Conservation (phyloP, 352 stramenopile species). For the Phytophthora citricola region DNA sequence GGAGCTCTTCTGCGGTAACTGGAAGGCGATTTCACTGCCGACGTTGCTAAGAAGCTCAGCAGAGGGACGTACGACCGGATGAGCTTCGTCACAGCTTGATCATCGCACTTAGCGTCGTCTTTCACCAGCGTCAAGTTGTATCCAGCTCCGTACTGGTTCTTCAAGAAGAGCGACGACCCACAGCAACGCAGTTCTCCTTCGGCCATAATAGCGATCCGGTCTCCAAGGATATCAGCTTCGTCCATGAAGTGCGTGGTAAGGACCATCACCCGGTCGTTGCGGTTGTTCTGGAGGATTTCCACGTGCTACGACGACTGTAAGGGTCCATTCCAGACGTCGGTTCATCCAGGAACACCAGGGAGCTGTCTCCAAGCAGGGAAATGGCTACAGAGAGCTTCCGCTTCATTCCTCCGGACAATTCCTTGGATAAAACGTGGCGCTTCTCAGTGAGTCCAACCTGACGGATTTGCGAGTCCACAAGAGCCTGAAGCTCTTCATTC, state of each 20-base stretch:
- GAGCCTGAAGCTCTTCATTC: constrained; percentile 30
- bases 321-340: constrained; percentile 95
- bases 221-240: constrained; percentile 82
- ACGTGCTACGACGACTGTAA: constrained; percentile 93
- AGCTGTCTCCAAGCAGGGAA: constrained; percentile 85
- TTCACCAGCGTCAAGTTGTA: constrained; percentile 71
- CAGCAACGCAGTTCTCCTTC: constrained; percentile 66
- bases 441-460: constrained; percentile 66
- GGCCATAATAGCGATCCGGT: constrained; percentile 82
- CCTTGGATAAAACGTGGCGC: constrained; percentile 37
- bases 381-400: constrained; percentile 89
- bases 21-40: constrained; percentile 64
- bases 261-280: constrained; percentile 66
- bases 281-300: constrained; percentile 65
- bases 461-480: constrained; percentile 41
- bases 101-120: constrained; percentile 31
- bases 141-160: constrained; percentile 61
- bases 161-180: constrained; percentile 75
- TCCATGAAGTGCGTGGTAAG: constrained; percentile 95
- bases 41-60: constrained; percentile 62
- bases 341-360: constrained; percentile 85
- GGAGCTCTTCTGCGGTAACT: constrained; percentile 51
- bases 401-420: constrained; percentile 87
- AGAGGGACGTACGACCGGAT: constrained; percentile 28
- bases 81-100: constrained; percentile 29